Conservation (phyloP, 768 basidiomycete genomes). For the Hygrophorus pudorinus region DNA sequence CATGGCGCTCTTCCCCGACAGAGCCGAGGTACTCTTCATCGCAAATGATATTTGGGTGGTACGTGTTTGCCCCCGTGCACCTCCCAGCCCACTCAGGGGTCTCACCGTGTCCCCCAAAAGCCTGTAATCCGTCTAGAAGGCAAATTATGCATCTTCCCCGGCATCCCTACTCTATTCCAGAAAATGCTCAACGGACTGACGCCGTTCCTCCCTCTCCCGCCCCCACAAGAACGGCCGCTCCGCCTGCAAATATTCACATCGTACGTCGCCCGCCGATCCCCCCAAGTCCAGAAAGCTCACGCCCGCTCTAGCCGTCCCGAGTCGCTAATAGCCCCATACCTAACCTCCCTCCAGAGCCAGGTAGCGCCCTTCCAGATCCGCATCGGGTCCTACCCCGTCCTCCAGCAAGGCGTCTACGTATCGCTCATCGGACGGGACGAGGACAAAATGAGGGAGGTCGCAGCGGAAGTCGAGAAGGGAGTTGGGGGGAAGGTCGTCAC, state of each 20-base stretch:
- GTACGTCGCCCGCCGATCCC: slow-evolving; percentile 28
- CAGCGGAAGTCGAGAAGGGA: slow-evolving; percentile 51
- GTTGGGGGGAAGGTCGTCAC: slow-evolving; percentile 48
- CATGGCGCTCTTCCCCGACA: slow-evolving; percentile 85
- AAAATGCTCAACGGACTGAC: slow-evolving; percentile 67
- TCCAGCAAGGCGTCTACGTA: slow-evolving; percentile 53
- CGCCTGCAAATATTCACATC: slow-evolving; percentile 79
- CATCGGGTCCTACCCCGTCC: slow-evolving; percentile 68
- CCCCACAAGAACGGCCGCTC: slow-evolving; percentile 58
- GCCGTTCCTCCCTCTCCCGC: slow-evolving; percentile 73
- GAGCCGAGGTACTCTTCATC: slow-evolving; percentile 73
- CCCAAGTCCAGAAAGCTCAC: slow-evolving; percentile 4
- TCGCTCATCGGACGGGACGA: slow-evolving; percentile 41
- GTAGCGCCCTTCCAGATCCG: slow-evolving; percentile 69
- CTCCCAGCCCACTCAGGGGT: neutral
- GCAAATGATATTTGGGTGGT: slow-evolving; percentile 81
- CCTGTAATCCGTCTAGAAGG: slow-evolving; percentile 80
- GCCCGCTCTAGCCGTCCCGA: slow-evolving; percentile 48
- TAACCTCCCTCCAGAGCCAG: slow-evolving; percentile 67
- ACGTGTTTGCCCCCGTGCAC: slow-evolving; percentile 18
- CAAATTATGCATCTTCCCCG: slow-evolving; percentile 87
- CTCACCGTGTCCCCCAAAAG: slow-evolving; percentile 23
- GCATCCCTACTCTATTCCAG: slow-evolving; percentile 79
- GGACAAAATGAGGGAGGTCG: slow-evolving; percentile 42
- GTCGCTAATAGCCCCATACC: slow-evolving; percentile 74